These are phyloP conservation scores for Scheffersomyces coipomensis DNA, from an alignment of 805 yeast genomes.

Conservation along the genomic window DNA sequence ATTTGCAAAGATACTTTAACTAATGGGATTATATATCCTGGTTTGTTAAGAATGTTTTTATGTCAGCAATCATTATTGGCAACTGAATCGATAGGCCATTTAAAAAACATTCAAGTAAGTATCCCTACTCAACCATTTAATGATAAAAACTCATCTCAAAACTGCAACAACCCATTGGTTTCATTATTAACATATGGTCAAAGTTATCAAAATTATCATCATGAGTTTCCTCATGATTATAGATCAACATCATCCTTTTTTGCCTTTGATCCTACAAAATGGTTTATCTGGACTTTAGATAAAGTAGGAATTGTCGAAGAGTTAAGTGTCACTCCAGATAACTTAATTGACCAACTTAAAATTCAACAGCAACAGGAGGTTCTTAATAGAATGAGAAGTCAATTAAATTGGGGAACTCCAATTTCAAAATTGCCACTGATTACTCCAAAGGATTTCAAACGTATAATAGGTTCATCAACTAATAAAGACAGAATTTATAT, in stretches of 20 bases:
- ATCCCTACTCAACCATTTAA: conserved; percentile 53
- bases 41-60: conserved; percentile 64
- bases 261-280: conserved; percentile 86
- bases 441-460: conserved; percentile 44
- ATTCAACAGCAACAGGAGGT: conserved; percentile 73
- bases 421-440: conserved; percentile 79
- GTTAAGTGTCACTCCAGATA: conserved; percentile 64
- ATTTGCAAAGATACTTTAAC: conserved; percentile 28
- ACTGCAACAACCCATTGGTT: conserved; percentile 58
- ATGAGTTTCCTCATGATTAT: conserved; percentile 91
- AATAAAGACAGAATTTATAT: conserved; percentile 60
- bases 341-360: conserved; percentile 57
- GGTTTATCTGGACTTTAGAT: conserved; percentile 56
- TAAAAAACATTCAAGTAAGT: conserved; percentile 56
- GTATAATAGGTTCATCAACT: conserved; percentile 31
- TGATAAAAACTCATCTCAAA: conserved; percentile 65
- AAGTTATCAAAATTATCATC: conserved; percentile 91
- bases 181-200: conserved; percentile 81
- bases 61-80: conserved; percentile 81
- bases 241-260: conserved; percentile 70
- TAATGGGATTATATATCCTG: conserved; percentile 60
- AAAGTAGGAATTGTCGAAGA: conserved; percentile 58
- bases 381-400: conserved; percentile 72
- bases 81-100: conserved; percentile 83
- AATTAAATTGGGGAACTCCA: conserved; percentile 92